Conservation (phyloP, 2,329 filamentous ascomycete genomes). For the Fusarium brachygibbosum region DNA sequence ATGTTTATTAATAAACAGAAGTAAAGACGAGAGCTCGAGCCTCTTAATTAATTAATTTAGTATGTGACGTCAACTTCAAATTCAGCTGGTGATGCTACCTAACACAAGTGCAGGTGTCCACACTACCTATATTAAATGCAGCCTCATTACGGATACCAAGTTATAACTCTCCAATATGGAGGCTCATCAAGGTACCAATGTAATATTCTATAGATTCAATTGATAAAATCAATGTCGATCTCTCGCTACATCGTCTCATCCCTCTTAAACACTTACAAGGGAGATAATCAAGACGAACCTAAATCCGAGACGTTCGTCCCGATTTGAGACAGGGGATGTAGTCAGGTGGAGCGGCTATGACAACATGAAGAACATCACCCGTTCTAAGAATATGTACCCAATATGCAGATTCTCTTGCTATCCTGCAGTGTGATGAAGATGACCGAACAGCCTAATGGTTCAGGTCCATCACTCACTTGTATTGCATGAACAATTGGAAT, state of each 20-base stretch:
- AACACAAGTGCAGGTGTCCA: neutral
- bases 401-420: constrained; percentile 29
- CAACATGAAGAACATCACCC: constrained; percentile 1
- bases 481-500: constrained; percentile 11
- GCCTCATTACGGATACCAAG: neutral
- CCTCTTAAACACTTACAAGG: constrained; percentile 25
- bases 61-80: constrained; percentile 33
- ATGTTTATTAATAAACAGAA: constrained; percentile 13
- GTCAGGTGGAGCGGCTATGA: constrained; percentile 30
- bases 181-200: neutral
- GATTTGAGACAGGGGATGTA: constrained; percentile 37
- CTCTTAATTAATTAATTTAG: neutral
- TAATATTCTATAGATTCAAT: neutral
- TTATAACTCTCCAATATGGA: neutral
- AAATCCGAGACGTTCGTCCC: constrained; percentile 38
- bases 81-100: constrained; percentile 1
- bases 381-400: constrained; percentile 5
- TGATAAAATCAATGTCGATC: neutral
- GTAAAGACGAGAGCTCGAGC: constrained; percentile 9
- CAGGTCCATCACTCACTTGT: constrained; percentile 30
- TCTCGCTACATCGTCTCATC: constrained; percentile 5
- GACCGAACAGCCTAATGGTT: constrained; percentile 1
- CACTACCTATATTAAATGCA: neutral
- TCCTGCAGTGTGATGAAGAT: constrained; percentile 31
- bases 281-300: constrained; percentile 9